Base-by-base conservation (phyloP, 2,329 filamentous ascomycete species). In the Elsinoe australis region DNA sequence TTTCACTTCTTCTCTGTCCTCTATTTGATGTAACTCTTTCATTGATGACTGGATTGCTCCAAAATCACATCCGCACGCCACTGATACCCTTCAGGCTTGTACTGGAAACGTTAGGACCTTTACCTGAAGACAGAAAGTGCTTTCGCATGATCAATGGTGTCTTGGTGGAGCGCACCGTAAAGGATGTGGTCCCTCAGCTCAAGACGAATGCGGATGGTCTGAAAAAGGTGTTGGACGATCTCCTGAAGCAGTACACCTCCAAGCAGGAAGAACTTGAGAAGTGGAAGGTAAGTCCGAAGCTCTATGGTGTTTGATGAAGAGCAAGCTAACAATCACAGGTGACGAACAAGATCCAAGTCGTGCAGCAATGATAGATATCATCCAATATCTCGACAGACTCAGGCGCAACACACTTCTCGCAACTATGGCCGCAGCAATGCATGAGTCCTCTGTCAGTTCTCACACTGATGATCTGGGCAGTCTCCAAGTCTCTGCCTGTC, bases 81-180 rank as follows among this genome's bases (percentile, higher is more conserved):
- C 15, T 26, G 33, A 39, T 14, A 21, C n/a, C 3, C 34, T 28
- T n/a, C 19, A 96, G 92, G 68, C 85, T 96, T 56, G 92, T 98
- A 26, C 78, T 96, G 45, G 90, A 96, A 63, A 96, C 90, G 3
- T 71, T 98, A 54, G 78, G 83, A 51, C 89, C 89, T 36, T 77
- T 96, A 18, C 75, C 86, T 1, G 77, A 75, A 54, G 85, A 94
- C 56, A 85, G 92, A 60, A 98, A 95, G 72, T 96, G 90, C 70
- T 98, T 96, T 71, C 89, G 92, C 58, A 87, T 98, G 79, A 94
- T 98, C 66, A 96, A 98, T 66, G 92, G 92, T 36, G 89, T 96
- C 18, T 72, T 98, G 51, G 87, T 95, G 47, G 92, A 98, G 72
- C 79, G 89, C 58, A 96, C 90, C 12, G 87, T 98, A 57, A 77